Evolutionary conservation across 2,329 filamentous ascomycete genomes (phyloP), one percentile per base, ranked within the genome.

Genomic region (Colletotrichum sp.): DNA sequence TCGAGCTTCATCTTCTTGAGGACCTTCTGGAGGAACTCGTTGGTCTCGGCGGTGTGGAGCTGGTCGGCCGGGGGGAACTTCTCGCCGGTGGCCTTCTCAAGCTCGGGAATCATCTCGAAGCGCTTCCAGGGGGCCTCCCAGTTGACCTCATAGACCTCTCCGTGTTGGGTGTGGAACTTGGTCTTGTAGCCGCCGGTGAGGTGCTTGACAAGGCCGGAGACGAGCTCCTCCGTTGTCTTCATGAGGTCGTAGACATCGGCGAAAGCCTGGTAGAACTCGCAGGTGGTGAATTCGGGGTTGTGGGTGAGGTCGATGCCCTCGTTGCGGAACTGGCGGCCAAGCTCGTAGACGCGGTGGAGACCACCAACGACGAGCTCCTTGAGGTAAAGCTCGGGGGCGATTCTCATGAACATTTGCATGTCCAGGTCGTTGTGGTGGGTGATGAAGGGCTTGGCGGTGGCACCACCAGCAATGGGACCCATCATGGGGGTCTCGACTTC

Each of bases 401-500:
- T 77, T 67, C 74, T 94, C 92, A 99, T 94, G 87, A 94, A 99
- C 85, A 99, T 93, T 80, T 98, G 93, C 92, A 98, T 96, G 85
- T 98, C 92, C 67, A 97, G 91, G 69, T 99, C 97, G 86, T 99
- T 99, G 89, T 99, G 97, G 85, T 98, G 94, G 16, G 97, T 99
- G 80, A 94, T 90, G 87, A 99, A 99, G 7, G 97, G 97, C 88
- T 94, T 96, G 75, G 97, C 97, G 2, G 97, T 99, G 39, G 97
- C 97, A 83, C 97, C 97, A 80, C 97, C 98, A 34, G 97, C 96
- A 83, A 98, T 98, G 81, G 94, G 92, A 84, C 98, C 98, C 91
- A 99, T 96, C 92, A 99, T 98, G 7, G 97, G 96, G 1, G 97
- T 99, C 87, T 99, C 95, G 30, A 99, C 96, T 84, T 98, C 96